Evolutionary conservation across 768 basidiomycete species (phyloP), one percentile per base, ranked within the genome.

Genomic region (Hortiboletus flavorubellus): DNA sequence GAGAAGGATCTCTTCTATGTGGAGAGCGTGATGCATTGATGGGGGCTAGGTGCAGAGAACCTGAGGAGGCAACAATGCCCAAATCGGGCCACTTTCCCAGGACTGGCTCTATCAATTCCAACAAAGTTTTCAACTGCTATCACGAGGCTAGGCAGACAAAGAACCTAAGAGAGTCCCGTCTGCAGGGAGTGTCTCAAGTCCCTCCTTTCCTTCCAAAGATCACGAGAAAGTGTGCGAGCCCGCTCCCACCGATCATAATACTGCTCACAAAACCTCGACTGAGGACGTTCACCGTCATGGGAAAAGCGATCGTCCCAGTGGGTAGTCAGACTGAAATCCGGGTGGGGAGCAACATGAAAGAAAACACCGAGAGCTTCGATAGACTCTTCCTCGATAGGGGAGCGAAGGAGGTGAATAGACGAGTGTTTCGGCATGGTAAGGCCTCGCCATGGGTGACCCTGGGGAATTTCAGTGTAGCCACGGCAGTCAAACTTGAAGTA

Each of bases 1-100:
- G 45, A 54, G 30, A 12, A 62, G 40, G 9, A 62, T 59, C 18
- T 62, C 61, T 2, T 58, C 41, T 23, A 62, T 34, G 14, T 18
- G 4, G 21, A 61, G 49, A 23, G 44, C 42, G 18, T 11, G 55
- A 33, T 59, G 55, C 58, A 57, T 56, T 5, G 30, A 31, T 2
- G 14, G 15, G 21, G 21, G 21, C 15, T 10, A 14, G 26, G 15
- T 2, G 33, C 14, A 26, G 41, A 42, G 23, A 21, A 21, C 26
- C 21, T 21, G 21, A 21, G 21, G n/a, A 21, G 21, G 21, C 21
- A 2, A 2, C 21, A 2, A 21, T 21, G 21, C 21, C 21, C 21
- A 21, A 21, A 21, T 21, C 21, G 21, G 21, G 21, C 21, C 21
- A 21, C 21, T 21, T 21, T 21, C 21, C 21, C 21, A 21, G 21